These are phyloP conservation scores for Trametes hirsuta DNA, from an alignment of 1,284 basidiomycete genomes.

Conservation along the genomic window DNA sequence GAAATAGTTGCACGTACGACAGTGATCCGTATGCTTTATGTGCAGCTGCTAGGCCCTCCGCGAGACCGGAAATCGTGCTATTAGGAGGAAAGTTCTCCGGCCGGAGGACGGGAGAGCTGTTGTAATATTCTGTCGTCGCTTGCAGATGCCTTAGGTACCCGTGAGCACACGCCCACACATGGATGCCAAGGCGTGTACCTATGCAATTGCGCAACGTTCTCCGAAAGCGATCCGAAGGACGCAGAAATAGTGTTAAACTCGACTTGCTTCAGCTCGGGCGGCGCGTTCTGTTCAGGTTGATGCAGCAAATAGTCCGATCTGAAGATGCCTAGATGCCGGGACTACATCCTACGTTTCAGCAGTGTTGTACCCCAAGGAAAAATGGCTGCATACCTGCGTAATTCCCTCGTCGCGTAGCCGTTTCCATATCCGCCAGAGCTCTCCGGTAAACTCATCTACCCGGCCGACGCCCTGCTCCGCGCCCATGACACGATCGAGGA, in stretches of 20 bases:
- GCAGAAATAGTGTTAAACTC: conserved; percentile 98
- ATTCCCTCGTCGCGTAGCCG: conserved; percentile 62
- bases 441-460: conserved; percentile 87
- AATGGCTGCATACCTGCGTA: conserved; percentile 41
- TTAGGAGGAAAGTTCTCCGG: conserved; percentile 75
- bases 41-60: conserved; percentile 77
- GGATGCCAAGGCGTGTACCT: conserved; percentile 48
- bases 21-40: conserved; percentile 74
- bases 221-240: conserved; percentile 86
- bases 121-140: conserved; percentile 68
- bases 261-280: conserved; percentile 84
- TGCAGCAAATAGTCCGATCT: conserved; percentile 97
- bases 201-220: conserved; percentile 78
- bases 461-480: conserved; percentile 72
- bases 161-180: background rate
- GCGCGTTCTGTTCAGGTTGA: conserved; percentile 41
- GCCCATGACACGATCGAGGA: conserved; percentile 85
- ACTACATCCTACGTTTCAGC: conserved; percentile 45
- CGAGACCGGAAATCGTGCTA: conserved; percentile 71
- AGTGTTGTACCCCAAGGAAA: background rate
- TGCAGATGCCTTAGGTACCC: conserved; percentile 61
- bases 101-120: conserved; percentile 57
- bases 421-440: conserved; percentile 89
- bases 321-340: conserved; percentile 90
- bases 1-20: conserved; percentile 41